Conservation (phyloP, 805 yeast species). For the Sugiyamaella boreocaroliniensis region DNA sequence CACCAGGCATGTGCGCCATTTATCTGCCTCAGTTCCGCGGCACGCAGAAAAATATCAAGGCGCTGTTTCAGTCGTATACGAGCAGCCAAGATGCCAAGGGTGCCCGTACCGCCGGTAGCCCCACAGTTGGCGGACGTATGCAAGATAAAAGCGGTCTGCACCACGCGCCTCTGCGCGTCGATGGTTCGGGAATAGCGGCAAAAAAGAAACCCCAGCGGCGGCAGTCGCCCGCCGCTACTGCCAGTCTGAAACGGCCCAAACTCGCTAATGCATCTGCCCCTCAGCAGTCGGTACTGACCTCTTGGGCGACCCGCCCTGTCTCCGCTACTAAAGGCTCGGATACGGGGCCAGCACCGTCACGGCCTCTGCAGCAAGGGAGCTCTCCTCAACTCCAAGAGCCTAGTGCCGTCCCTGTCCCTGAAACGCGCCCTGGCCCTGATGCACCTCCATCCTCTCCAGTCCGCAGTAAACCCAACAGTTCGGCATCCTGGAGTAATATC, state of each 20-base stretch:
- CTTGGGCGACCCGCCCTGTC: background rate
- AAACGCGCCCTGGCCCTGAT: too few species aligned
- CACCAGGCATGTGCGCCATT: background rate
- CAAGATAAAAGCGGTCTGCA: background rate
- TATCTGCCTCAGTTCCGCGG: background rate
- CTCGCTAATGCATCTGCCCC: background rate
- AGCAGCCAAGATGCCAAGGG: background rate
- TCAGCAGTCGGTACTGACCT: background rate
- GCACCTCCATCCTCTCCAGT: too few species aligned
- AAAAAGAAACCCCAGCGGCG: background rate
- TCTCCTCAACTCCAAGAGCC: too few species aligned
- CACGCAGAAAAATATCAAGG: background rate
- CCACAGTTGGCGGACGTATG: background rate
- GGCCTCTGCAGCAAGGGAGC: too few species aligned
- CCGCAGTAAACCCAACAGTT: background rate
- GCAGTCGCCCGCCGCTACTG: background rate
- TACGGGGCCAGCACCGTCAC: too few species aligned
- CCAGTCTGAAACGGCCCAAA: background rate
- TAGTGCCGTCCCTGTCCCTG: too few species aligned
- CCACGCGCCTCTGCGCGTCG: background rate
- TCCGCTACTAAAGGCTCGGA: too few species aligned
- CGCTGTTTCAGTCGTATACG: background rate
- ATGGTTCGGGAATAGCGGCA: background rate
- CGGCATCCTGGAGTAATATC: constrained; percentile 17
- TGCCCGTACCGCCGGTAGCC: too few species aligned